Evolutionary conservation across 2,329 filamentous ascomycete species (phyloP).

Genomic region (Epichloe gansuensis): DNA sequence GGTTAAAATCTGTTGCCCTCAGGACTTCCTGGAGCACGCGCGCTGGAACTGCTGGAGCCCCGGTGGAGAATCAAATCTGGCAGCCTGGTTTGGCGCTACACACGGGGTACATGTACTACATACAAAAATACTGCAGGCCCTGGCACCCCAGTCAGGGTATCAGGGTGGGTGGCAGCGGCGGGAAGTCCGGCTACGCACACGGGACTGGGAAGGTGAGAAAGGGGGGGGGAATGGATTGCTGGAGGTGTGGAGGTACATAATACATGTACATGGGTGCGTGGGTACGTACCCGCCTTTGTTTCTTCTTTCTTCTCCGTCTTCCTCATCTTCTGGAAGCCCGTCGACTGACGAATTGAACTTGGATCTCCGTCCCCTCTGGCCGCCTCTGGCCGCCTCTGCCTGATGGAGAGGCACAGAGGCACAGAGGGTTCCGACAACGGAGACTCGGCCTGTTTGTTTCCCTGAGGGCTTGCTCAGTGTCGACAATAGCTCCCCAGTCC

Average conservation of each 20-base stretch:
- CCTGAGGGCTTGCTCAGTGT: too few relatives aligned
- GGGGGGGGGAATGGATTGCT: too few relatives aligned
- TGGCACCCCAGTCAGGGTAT: neutral
- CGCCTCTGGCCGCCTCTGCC: neutral
- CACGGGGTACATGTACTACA: too few relatives aligned
- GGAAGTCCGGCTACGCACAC: slow-evolving; percentile 1
- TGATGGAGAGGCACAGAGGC: neutral
- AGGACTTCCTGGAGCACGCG: neutral
- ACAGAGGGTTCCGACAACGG: neutral
- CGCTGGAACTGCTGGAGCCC: neutral
- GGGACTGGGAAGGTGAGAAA: neutral
- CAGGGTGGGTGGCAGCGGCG: neutral
- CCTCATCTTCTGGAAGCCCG: slow-evolving; percentile 2
- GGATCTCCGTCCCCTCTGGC: neutral
- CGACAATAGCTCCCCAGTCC: too few relatives aligned
- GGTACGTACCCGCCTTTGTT: neutral
- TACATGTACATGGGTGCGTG: neutral
- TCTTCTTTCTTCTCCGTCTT: neutral
- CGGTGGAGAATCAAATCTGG: slow-evolving; percentile 4
- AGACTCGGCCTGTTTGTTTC: neutral
- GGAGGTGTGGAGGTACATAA: too few relatives aligned
- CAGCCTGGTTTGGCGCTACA: slow-evolving; percentile 2
- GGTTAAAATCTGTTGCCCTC: too few relatives aligned
- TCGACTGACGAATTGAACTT: neutral
- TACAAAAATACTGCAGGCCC: neutral